Conservation (phyloP, 2,329 filamentous ascomycete species). For the Claviceps sp. region DNA sequence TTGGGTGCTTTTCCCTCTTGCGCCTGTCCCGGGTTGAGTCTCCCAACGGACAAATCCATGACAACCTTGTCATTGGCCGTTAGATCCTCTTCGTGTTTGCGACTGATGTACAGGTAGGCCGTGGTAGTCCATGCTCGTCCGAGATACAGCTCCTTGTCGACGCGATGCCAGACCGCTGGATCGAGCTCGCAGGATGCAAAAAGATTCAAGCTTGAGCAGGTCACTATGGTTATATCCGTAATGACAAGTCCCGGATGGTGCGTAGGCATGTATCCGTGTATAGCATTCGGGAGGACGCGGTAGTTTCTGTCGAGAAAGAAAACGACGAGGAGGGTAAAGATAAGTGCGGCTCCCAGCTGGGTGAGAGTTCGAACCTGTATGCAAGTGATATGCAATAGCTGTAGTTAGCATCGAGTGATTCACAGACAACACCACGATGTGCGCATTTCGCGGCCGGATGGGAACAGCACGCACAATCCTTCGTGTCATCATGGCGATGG, state of each 20-base stretch:
- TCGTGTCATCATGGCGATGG: constrained; percentile 19
- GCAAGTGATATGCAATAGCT: constrained; percentile 12
- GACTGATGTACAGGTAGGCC: constrained; percentile 69
- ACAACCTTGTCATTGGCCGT: constrained; percentile 62
- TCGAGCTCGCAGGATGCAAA: constrained; percentile 69
- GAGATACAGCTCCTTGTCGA: constrained; percentile 84
- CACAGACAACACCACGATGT: no score
- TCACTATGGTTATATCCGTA: constrained; percentile 69
- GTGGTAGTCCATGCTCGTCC: constrained; percentile 58
- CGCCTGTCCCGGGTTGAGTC: constrained; percentile 45
- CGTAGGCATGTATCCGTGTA: constrained; percentile 76
- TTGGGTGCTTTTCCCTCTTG: constrained; percentile 10
- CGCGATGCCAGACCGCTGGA: constrained; percentile 57
- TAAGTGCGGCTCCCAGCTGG: constrained; percentile 56
- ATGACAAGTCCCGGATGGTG: constrained; percentile 77
- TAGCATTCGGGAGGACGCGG: constrained; percentile 68
- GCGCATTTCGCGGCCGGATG: no score
- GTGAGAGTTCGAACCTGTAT: constrained; percentile 51
- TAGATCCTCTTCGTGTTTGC: constrained; percentile 78
- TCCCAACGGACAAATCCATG: constrained; percentile 62
- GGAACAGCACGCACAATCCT: constrained; percentile 19
- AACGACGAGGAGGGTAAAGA: constrained; percentile 55
- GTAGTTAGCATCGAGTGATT: not conserved
- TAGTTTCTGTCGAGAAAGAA: constrained; percentile 83
- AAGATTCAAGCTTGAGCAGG: constrained; percentile 60